phyloP scores from a whole-genome alignment of 2,329 filamentous ascomycete genomes.

The Penicillium sp. region DNA sequence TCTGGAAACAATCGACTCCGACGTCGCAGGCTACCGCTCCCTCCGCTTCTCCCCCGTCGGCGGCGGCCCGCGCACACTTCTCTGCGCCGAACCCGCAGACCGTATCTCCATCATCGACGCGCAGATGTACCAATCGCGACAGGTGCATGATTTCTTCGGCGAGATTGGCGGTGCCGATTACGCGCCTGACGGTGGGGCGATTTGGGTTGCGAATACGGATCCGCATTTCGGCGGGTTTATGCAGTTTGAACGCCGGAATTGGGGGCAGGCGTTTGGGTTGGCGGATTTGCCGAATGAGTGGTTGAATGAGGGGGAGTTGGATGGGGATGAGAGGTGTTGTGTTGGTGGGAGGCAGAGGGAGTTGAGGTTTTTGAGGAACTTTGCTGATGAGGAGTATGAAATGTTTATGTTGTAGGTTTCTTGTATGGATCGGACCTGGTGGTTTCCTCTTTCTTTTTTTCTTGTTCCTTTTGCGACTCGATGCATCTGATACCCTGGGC shows the following conservation, averaged over 20 bases:
- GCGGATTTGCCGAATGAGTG: conserved; percentile 48
- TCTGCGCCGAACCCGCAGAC: conserved; percentile 53
- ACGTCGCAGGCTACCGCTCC: conserved; percentile 53
- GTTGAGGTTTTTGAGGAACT: conserved; percentile 41
- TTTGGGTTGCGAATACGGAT: conserved; percentile 55
- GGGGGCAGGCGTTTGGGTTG: conserved; percentile 44
- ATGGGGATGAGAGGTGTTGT: conserved; percentile 45
- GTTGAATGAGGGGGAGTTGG: conserved; percentile 42
- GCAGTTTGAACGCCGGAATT: conserved; percentile 50
- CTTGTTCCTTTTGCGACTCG: neutral
- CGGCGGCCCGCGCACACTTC: conserved; percentile 50
- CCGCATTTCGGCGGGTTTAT: conserved; percentile 52
- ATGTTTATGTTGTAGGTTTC: conserved; percentile 38
- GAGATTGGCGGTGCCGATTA: conserved; percentile 54
- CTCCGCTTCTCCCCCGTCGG: conserved; percentile 53
- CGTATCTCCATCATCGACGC: conserved; percentile 54
- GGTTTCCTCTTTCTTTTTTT: neutral
- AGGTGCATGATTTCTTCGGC: conserved; percentile 55
- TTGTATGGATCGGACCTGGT: neutral
- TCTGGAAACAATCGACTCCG: conserved; percentile 50
- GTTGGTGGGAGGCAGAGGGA: conserved; percentile 43
- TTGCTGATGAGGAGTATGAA: conserved; percentile 45
- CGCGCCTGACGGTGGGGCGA: conserved; percentile 47
- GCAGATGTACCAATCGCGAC: conserved; percentile 49
- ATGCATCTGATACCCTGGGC: conserved; percentile 36